Evolutionary conservation across 179 eudicot species (phyloP).

Genomic region (Heliamphora pulchella): DNA sequence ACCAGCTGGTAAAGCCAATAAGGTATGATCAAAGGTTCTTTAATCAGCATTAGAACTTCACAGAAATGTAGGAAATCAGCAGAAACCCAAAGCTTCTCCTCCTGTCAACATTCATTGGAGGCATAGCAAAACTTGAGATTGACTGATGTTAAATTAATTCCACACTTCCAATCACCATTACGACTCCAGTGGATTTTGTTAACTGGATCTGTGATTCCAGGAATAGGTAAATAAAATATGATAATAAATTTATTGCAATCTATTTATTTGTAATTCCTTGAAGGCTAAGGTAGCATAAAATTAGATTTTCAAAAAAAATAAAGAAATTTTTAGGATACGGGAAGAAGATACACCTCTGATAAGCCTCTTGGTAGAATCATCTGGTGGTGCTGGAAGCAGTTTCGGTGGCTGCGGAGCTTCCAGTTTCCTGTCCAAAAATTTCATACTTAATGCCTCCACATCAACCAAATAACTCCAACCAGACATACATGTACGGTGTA

Average conservation of each 20-base stretch:
- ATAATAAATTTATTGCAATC: no score
- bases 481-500: no score
- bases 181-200: neutral
- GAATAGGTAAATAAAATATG: no score
- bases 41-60: neutral
- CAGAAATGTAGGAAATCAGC: neutral
- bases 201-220: no score
- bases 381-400: conserved; percentile 62
- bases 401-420: conserved; percentile 55
- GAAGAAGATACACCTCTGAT: conserved; percentile 49
- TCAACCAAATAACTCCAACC: neutral
- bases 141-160: neutral
- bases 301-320: neutral
- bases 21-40: neutral
- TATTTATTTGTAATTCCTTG: neutral
- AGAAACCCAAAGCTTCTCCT: neutral
- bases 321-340: conserved; percentile 63
- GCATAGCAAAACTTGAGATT: neutral
- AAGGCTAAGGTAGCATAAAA: neutral
- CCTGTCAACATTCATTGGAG: neutral
- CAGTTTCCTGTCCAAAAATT: conserved; percentile 46
- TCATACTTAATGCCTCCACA: conserved; percentile 14
- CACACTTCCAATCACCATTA: neutral
- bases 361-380: conserved; percentile 71
- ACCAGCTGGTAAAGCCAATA: neutral